These are phyloP conservation scores for Globisporangium camurandrum DNA, from an alignment of 352 stramenopile species.

Conservation along the genomic window DNA sequence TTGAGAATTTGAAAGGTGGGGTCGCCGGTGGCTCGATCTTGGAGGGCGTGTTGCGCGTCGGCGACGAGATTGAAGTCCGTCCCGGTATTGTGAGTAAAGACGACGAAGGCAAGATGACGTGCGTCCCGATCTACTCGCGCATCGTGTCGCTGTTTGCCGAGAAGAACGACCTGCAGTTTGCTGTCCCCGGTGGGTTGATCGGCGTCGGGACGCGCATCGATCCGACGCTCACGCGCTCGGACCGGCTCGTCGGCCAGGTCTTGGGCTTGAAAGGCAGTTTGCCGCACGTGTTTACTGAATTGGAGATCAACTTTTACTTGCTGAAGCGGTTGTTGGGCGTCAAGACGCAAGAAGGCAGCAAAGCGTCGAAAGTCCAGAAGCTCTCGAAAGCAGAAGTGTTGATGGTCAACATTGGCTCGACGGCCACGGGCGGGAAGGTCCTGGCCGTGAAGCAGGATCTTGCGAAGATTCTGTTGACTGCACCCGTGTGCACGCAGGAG, in stretches of 20 bases:
- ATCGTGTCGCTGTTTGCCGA: constrained; percentile 98
- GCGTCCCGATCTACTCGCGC: constrained; percentile 90
- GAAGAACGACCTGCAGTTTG: constrained; percentile 99
- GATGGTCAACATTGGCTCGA: constrained; percentile 99
- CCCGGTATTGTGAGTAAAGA: constrained; percentile 99
- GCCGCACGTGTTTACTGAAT: constrained; percentile 98
- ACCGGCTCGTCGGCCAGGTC: constrained; percentile 99
- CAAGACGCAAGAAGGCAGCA: constrained; percentile 98
- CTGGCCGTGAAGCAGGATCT: constrained; percentile 96
- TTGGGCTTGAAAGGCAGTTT: constrained; percentile 96
- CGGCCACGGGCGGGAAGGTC: constrained; percentile 94
- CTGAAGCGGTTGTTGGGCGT: constrained; percentile 98
- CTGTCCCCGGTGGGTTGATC: constrained; percentile 98
- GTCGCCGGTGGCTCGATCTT: constrained; percentile 91
- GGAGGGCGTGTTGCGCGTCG: constrained; percentile 94
- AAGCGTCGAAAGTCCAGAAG: constrained; percentile 99
- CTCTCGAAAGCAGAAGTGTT: constrained; percentile 98
- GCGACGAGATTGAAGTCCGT: constrained; percentile 99
- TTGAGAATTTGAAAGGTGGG: constrained; percentile 94
- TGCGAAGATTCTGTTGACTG: constrained; percentile 98
- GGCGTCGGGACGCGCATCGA: constrained; percentile 99
- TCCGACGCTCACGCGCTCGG: constrained; percentile 97
- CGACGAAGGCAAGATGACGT: constrained; percentile 92
- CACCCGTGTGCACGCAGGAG: constrained; percentile 99
- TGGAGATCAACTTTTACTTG: constrained; percentile 99